Evolutionary conservation across 2,329 filamentous ascomycete species (phyloP), one percentile per base, ranked within the genome.

Genomic region (Nannizziopsis arthrosporioides): DNA sequence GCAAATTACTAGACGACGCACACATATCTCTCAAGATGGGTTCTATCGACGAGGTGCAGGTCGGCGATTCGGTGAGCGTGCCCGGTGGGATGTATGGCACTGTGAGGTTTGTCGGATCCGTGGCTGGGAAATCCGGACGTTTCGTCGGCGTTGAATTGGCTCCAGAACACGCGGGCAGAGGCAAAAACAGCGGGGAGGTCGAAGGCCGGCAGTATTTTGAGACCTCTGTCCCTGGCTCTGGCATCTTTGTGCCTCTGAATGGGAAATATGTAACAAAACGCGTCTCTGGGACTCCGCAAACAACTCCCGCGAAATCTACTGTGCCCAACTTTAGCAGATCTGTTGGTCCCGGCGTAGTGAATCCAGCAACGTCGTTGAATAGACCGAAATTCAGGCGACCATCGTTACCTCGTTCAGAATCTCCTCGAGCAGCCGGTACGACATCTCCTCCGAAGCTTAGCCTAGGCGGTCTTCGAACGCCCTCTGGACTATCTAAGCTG

Each of bases 121-220:
- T 98, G 36, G 78, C 81, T 57, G 89, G 89, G 54, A 95, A 94
- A 72, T 87, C 84, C 57, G 92, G 92, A 44, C 77, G 78, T 15
- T 98, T 98, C 72, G 88, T 86, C 30, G 92, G 92, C 40, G 85
- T 98, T 32, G 92, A 98, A 67, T 74, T 98, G 54, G 80, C 82
- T 59, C 72, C 78, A 46, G 85, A 94, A 56, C 93, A 83, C 70
- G 85, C 88, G 31, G 67, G 75, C 44, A 79, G 84, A 61, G 92
- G 92, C 31, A 98, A 98, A 73, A 98, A 98, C 62, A 93, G 78
- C 59, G 92, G 92, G 54, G 89, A 94, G 65, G 92, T 96, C 47
- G 90, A 96, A 57, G 92, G 90, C 36, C 72, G 71, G 51, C 72
- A 71, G 48, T 98, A 98, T 68, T 98, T 98, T 64, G 75, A 73